A percentile compares a stretch with the other conserved stretches of the same genome.
These are phyloP conservation scores for Amanita jacksonii DNA, from an alignment of 768 basidiomycete genomes.

Conservation along the genomic window DNA sequence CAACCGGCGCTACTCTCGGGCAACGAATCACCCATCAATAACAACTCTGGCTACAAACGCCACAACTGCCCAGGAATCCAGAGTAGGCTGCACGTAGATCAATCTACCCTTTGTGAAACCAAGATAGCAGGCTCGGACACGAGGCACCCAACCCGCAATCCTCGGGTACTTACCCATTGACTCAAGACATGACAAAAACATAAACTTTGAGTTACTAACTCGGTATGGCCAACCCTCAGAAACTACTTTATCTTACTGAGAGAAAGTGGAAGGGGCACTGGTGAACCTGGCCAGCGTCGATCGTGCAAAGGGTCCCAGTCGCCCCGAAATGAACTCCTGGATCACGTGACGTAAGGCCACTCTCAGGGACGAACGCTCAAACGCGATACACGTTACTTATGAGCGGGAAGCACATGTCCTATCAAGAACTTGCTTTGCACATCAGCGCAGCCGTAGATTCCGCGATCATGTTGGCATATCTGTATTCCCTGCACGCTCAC, in stretches of 20 bases:
- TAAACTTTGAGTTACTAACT: background rate
- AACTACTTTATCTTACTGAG: constrained; percentile 1
- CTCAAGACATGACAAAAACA: background rate
- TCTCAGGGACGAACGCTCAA: background rate
- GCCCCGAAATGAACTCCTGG: constrained; percentile 6
- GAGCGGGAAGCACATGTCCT: constrained; percentile 5
- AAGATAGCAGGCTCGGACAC: background rate
- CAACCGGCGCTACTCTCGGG: no score
- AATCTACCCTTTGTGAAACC: background rate
- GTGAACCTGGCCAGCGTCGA: constrained; percentile 4
- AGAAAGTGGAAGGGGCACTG: background rate
- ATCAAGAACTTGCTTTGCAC: background rate
- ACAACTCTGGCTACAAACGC: no score
- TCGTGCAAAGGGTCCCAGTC: constrained; percentile 1
- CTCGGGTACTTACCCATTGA: no score
- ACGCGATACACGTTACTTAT: constrained; percentile 2
- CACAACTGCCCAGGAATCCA: background rate
- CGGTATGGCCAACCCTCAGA: background rate
- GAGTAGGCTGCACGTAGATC: background rate
- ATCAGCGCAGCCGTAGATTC: constrained; percentile 1
- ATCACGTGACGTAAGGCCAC: constrained; percentile 2
- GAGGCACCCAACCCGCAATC: no score
- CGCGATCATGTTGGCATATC: constrained; percentile 1
- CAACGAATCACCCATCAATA: no score
- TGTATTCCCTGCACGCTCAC: background rate